Conservation (phyloP, 176 grass and related monocot species). For the Eragrostis curvula region DNA sequence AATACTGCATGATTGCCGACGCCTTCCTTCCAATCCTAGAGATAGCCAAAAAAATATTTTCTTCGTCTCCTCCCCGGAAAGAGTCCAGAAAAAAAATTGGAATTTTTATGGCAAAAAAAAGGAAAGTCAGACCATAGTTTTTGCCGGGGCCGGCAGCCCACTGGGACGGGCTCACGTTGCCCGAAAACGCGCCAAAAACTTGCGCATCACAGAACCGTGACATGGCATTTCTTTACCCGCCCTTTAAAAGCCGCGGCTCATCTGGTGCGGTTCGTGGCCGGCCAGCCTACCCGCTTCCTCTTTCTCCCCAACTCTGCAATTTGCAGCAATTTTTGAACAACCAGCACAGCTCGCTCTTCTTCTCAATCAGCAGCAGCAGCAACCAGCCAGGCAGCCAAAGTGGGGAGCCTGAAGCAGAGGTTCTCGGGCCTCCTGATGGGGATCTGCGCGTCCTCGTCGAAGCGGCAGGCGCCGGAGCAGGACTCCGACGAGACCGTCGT, state of each 20-base stretch:
- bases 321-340: neutral
- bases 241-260: slow-evolving; percentile 23
- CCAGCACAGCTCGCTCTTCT: neutral
- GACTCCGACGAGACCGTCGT: slow-evolving; percentile 76
- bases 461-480: slow-evolving; percentile 40
- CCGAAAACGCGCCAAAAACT: neutral
- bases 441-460: slow-evolving; percentile 62
- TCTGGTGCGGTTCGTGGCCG: neutral
- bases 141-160: neutral
- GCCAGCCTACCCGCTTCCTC: neutral
- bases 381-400: neutral
- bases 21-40: neutral
- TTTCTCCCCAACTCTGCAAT: no score
- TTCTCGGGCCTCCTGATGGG: slow-evolving; percentile 48
- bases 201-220: neutral
- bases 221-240: neutral
- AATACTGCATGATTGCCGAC: neutral
- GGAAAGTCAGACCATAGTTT: neutral
- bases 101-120: no score
- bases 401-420: neutral
- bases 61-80: neutral
- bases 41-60: neutral
- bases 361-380: neutral
- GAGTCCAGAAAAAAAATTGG: no score
- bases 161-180: neutral